A percentile compares a stretch with the other conserved stretches of the same genome.
phyloP scores from a whole-genome alignment of 441 rosid species.

The Croton setiger region DNA sequence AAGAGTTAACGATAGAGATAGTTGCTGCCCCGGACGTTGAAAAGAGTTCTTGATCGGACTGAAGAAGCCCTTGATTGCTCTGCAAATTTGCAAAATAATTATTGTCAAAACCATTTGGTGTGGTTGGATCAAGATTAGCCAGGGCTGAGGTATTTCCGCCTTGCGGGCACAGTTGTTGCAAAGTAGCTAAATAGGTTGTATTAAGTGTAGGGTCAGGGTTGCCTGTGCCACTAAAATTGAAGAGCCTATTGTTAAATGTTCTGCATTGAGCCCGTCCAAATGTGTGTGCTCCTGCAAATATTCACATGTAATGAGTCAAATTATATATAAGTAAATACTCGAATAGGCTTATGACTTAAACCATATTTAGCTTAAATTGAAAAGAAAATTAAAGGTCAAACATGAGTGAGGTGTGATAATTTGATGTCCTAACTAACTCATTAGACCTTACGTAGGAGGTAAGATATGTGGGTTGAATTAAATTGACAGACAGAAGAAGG shows the following conservation, averaged over 20 bases:
- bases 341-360: too few relatives aligned
- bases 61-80: slow-evolving; percentile 52
- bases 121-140: slow-evolving; percentile 46
- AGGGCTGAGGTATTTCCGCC: slow-evolving; percentile 27
- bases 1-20: slow-evolving; percentile 40
- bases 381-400: too few relatives aligned
- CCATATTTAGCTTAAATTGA: too few relatives aligned
- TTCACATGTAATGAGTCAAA: too few relatives aligned
- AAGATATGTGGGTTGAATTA: too few relatives aligned
- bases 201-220: slow-evolving; percentile 46
- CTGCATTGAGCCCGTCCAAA: slow-evolving; percentile 55
- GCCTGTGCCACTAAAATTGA: slow-evolving; percentile 39
- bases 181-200: slow-evolving; percentile 37
- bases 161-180: slow-evolving; percentile 50
- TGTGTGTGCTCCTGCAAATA: slow-evolving; percentile 58
- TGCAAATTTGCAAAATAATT: slow-evolving; percentile 54
- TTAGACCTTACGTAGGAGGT: too few relatives aligned
- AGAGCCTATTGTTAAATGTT: slow-evolving; percentile 43
- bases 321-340: too few relatives aligned
- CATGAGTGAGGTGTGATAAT: too few relatives aligned
- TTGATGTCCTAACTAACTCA: too few relatives aligned
- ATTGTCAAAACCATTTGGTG: slow-evolving; percentile 49
- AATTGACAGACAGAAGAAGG: too few relatives aligned
- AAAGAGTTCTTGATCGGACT: slow-evolving; percentile 59
- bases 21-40: slow-evolving; percentile 44